These are phyloP conservation scores for Tricladium varicosporioides DNA, from an alignment of 2,329 filamentous ascomycete genomes.

Conservation along the genomic window DNA sequence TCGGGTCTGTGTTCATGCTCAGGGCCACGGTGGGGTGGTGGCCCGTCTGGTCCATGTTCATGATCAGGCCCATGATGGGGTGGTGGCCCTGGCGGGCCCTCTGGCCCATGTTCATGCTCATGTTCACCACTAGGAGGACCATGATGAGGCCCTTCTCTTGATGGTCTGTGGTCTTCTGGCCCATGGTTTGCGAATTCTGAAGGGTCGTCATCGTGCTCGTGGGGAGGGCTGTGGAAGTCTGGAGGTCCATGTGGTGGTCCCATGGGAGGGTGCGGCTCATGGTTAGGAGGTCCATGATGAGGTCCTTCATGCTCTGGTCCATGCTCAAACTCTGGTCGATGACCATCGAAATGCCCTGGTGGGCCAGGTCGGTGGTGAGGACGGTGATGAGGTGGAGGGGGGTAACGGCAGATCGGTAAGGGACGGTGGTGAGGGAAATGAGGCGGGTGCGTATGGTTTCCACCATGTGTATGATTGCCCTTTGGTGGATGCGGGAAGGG, in stretches of 20 bases:
- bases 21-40: constrained; percentile 13
- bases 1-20: not conserved
- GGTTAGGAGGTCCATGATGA: constrained; percentile 9
- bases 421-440: constrained; percentile 17
- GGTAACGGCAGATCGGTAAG: constrained; percentile 31
- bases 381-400: constrained; percentile 22
- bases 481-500: constrained; percentile 14
- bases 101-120: not conserved
- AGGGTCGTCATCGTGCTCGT: constrained; percentile 5
- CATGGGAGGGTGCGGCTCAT: not conserved
- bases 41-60: not conserved
- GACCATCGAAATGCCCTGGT: not conserved
- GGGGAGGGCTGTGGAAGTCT: not conserved
- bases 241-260: constrained; percentile 7
- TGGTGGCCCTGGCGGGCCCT: not conserved
- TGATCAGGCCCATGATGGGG: not conserved
- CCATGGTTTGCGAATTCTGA: not conserved
- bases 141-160: not conserved
- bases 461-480: constrained; percentile 8
- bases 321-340: not conserved
- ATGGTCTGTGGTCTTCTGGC: not conserved
- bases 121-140: constrained; percentile 3
- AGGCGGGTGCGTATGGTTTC: constrained; percentile 28
- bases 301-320: constrained; percentile 3
- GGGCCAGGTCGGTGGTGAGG: constrained; percentile 2